These are phyloP conservation scores for Kwoniella heveanensis DNA, from an alignment of 768 basidiomycete species.

Conservation along the genomic window DNA sequence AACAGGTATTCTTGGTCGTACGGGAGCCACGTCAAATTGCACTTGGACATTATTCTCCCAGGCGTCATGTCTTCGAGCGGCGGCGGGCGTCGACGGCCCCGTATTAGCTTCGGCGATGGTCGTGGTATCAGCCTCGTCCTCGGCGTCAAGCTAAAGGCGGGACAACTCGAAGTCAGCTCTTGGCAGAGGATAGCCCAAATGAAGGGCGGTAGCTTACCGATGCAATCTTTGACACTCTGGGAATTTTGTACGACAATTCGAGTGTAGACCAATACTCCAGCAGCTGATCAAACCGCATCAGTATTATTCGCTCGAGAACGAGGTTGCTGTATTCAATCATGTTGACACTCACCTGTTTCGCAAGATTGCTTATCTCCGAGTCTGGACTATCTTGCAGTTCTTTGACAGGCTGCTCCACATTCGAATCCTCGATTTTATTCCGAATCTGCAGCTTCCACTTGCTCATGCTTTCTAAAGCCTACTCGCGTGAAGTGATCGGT, in stretches of 20 bases:
- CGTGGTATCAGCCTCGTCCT: constrained; percentile 49
- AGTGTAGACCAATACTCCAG: constrained; percentile 78
- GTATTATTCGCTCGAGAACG: background rate
- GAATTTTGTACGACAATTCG: constrained; percentile 53
- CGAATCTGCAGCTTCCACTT: constrained; percentile 78
- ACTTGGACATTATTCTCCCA: constrained; percentile 41
- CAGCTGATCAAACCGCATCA: too few relatives aligned
- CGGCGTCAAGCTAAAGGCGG: constrained; percentile 43
- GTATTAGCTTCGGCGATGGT: constrained; percentile 43
- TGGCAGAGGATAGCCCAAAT: background rate
- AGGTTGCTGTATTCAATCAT: too few relatives aligned
- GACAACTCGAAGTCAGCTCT: constrained; percentile 56
- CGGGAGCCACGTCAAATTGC: constrained; percentile 42
- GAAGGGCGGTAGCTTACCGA: constrained; percentile 32
- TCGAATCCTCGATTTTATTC: constrained; percentile 88
- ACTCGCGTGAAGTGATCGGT: constrained; percentile 2
- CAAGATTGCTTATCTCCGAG: constrained; percentile 63
- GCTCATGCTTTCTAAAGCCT: constrained; percentile 57
- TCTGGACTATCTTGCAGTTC: constrained; percentile 63
- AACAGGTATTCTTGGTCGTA: constrained; percentile 33
- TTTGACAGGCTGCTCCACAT: constrained; percentile 69
- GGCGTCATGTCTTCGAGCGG: constrained; percentile 31
- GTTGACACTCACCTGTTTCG: constrained; percentile 68
- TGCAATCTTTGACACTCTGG: constrained; percentile 40
- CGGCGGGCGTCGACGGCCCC: constrained; percentile 5